These are phyloP conservation scores for Colletotrichum euphorbiae DNA, from an alignment of 2,329 filamentous ascomycete species.

Conservation along the genomic window DNA sequence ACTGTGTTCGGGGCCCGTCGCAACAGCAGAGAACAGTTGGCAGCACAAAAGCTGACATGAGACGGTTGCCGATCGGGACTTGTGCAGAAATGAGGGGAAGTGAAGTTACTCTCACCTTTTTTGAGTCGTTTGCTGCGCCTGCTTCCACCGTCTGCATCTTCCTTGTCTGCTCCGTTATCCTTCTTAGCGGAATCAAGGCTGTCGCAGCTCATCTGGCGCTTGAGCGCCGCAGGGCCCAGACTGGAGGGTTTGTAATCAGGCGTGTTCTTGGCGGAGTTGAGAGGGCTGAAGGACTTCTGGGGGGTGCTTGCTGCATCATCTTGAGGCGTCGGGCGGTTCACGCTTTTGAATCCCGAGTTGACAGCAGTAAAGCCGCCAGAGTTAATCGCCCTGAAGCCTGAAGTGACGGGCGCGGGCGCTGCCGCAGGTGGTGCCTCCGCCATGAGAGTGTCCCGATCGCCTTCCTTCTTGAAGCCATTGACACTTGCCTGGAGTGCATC, in stretches of 20 bases:
- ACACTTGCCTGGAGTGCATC: constrained; percentile 64
- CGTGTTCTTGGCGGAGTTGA: constrained; percentile 72
- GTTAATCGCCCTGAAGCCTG: constrained; percentile 71
- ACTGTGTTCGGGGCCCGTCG: constrained; percentile 19
- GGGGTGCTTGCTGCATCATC: constrained; percentile 68
- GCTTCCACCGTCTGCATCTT: constrained; percentile 70
- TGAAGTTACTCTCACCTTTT: constrained; percentile 69
- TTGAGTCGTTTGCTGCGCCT: constrained; percentile 93
- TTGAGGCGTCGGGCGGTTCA: constrained; percentile 63
- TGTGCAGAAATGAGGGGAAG: constrained; percentile 11
- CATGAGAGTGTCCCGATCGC: constrained; percentile 62
- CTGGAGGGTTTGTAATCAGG: constrained; percentile 71
- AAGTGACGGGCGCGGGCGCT: constrained; percentile 55
- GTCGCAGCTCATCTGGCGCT: constrained; percentile 78
- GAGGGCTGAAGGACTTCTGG: constrained; percentile 71
- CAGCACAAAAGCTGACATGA: constrained; percentile 21
- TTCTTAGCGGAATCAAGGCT: constrained; percentile 62
- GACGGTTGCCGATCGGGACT: constrained; percentile 11
- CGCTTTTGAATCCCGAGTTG: constrained; percentile 75
- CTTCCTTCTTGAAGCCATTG: constrained; percentile 58
- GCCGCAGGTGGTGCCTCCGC: constrained; percentile 56
- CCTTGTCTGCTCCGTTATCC: constrained; percentile 61
- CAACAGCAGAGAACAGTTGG: constrained; percentile 19
- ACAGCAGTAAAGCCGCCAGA: constrained; percentile 78
- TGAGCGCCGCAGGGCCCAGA: constrained; percentile 70